Percentiles rank a stretch among this genome's conserved stretches.
phyloP scores from a whole-genome alignment of 2,329 filamentous ascomycete genomes.

The Orbilia quercus region DNA sequence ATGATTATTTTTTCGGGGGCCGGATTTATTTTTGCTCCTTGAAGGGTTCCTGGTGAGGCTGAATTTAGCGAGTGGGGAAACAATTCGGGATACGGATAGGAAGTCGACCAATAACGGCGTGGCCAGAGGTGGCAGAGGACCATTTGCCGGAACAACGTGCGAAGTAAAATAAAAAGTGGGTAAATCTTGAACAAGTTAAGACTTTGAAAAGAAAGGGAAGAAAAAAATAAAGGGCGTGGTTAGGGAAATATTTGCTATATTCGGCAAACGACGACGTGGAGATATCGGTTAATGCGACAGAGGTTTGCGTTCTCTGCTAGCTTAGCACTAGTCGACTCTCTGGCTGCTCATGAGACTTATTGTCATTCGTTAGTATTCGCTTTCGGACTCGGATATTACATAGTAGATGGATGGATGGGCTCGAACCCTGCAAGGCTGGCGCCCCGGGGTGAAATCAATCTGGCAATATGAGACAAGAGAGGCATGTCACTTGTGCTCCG shows the following conservation, averaged over 20 bases:
- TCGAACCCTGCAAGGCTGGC: conserved; percentile 48
- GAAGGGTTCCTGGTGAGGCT: conserved; percentile 46
- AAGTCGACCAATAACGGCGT: conserved; percentile 42
- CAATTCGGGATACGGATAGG: conserved; percentile 34
- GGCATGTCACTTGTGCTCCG: conserved; percentile 24
- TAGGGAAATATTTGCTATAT: conserved; percentile 49
- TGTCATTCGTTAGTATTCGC: conserved; percentile 11
- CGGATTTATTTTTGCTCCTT: conserved; percentile 11
- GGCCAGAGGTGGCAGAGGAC: conserved; percentile 35
- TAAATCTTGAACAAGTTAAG: no score
- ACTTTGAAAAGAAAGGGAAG: no score
- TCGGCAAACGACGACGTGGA: conserved; percentile 18
- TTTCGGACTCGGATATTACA: conserved; percentile 13
- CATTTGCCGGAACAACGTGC: conserved; percentile 32
- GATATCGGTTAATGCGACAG: conserved; percentile 23
- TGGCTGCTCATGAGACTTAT: conserved; percentile 10
- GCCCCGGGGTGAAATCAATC: conserved; percentile 17
- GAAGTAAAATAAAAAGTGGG: conserved; percentile 19
- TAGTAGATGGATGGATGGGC: conserved; percentile 16
- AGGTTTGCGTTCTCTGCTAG: conserved; percentile 13
- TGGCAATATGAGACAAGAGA: conserved; percentile 15
- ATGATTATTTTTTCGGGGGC: not conserved
- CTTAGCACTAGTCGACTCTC: no score
- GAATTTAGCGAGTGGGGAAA: conserved; percentile 55
- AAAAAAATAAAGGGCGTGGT: conserved; percentile 5